Percentiles rank a stretch among this genome's conserved stretches.
These are phyloP conservation scores for Aspergillus aculeatus DNA, from an alignment of 2,329 filamentous ascomycete genomes.

Conservation along the genomic window DNA sequence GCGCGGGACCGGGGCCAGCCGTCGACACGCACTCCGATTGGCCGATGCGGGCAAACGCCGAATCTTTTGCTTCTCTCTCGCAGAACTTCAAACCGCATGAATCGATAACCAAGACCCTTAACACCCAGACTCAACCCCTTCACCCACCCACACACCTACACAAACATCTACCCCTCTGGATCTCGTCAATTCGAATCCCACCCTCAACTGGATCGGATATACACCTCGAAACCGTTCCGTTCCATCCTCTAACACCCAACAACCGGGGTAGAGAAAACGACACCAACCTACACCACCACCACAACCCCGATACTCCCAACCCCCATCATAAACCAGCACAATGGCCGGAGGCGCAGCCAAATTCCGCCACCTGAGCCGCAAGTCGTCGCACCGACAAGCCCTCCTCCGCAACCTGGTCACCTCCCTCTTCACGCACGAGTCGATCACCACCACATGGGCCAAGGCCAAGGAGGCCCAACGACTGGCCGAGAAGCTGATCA, in stretches of 20 bases:
- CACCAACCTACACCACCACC: background rate
- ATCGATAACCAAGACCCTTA: background rate
- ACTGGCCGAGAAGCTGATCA: constrained; percentile 91
- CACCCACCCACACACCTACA: constrained; percentile 2
- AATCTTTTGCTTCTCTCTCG: constrained; percentile 27
- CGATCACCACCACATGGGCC: constrained; percentile 90
- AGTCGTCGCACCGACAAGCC: constrained; percentile 83
- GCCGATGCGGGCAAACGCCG: constrained; percentile 27
- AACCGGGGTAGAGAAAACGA: background rate
- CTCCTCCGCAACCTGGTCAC: constrained; percentile 95
- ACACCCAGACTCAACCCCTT: background rate
- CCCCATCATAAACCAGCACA: constrained; percentile 16
- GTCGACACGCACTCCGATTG: constrained; percentile 35
- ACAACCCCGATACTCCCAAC: background rate
- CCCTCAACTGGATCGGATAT: too few relatives aligned
- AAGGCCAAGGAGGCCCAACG: constrained; percentile 97
- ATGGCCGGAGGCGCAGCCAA: constrained; percentile 88
- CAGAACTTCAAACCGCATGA: constrained; percentile 6
- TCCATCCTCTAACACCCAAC: background rate
- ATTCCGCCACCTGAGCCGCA: constrained; percentile 84
- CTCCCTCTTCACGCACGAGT: constrained; percentile 88
- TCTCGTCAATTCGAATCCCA: too few relatives aligned
- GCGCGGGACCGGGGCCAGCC: constrained; percentile 17
- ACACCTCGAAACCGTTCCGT: too few relatives aligned
- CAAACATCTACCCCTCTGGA: constrained; percentile 7